phyloP scores from a whole-genome alignment of 129 eudicot genomes.

The Flaveria brownii region DNA sequence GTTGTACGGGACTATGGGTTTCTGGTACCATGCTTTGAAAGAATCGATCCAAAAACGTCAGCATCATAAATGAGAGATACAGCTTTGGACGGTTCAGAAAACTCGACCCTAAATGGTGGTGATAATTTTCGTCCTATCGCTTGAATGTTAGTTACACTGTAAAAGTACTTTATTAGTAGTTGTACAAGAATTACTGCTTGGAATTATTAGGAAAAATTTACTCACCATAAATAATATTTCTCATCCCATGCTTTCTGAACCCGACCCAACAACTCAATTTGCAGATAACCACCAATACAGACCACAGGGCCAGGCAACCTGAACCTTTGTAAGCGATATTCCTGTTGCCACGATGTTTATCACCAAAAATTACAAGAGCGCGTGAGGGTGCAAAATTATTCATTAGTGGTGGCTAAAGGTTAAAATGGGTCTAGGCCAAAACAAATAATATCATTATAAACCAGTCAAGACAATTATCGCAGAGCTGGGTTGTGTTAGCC shows the following conservation, averaged over 20 bases:
- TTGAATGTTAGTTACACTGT: slow-evolving; percentile 76
- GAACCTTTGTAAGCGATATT: slow-evolving; percentile 57
- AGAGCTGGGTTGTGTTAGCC: not conserved
- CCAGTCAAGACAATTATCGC: not conserved
- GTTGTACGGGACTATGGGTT: not conserved
- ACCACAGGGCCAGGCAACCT: slow-evolving; percentile 80
- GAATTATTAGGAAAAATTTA: not conserved
- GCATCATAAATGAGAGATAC: slow-evolving; percentile 38
- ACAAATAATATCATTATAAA: not conserved
- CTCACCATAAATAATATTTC: slow-evolving; percentile 76
- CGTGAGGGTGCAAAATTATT: not conserved
- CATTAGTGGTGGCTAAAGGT: not conserved
- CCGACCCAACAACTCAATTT: slow-evolving; percentile 74
- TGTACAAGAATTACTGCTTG: not conserved
- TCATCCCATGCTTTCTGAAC: slow-evolving; percentile 66
- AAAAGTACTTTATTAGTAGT: not conserved
- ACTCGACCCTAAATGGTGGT: slow-evolving; percentile 60
- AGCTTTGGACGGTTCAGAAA: slow-evolving; percentile 24
- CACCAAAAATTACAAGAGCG: not conserved
- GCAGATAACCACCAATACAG: slow-evolving; percentile 78
- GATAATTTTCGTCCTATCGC: slow-evolving; percentile 56
- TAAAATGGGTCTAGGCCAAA: not conserved
- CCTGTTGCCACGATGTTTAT: slow-evolving; percentile 42
- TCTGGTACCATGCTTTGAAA: not conserved
- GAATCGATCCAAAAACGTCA: slow-evolving; percentile 23